These are phyloP conservation scores for Clarireedia sp. DNA, from an alignment of 2,329 filamentous ascomycete species.

Conservation along the genomic window DNA sequence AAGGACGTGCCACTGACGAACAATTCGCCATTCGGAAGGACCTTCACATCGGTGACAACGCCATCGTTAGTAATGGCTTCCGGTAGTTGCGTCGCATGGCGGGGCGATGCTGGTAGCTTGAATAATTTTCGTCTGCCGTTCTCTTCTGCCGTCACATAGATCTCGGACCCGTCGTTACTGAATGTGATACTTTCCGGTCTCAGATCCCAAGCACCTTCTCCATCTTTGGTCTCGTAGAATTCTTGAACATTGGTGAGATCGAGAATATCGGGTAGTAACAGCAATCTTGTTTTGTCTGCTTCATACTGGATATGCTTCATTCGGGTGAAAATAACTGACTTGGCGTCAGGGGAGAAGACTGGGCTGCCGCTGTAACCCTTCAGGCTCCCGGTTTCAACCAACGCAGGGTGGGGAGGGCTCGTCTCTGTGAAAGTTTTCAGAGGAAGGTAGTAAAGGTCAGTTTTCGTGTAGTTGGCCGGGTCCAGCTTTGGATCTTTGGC, in stretches of 20 bases:
- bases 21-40: conserved; percentile 44
- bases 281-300: conserved; percentile 63
- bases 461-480: conserved; percentile 69
- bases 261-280: conserved; percentile 54
- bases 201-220: conserved; percentile 54
- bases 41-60: conserved; percentile 44
- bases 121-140: conserved; percentile 55
- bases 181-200: conserved; percentile 50
- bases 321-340: conserved; percentile 64
- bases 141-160: conserved; percentile 71
- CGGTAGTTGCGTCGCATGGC: conserved; percentile 41
- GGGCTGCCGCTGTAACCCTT: conserved; percentile 59
- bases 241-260: conserved; percentile 52
- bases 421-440: conserved; percentile 51
- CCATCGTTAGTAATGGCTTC: conserved; percentile 44
- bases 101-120: conserved; percentile 49
- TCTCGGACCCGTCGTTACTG: conserved; percentile 49
- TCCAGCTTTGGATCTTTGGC: conserved; percentile 66
- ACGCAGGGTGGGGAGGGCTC: conserved; percentile 42
- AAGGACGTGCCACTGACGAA: conserved; percentile 62
- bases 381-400: conserved; percentile 49
- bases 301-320: conserved; percentile 77
- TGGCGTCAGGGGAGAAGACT: conserved; percentile 66
- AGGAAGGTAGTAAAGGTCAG: conserved; percentile 68
- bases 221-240: conserved; percentile 54